Conservation (phyloP, 1,284 basidiomycete genomes). For the Cutaneotrichosporon dermatis region DNA sequence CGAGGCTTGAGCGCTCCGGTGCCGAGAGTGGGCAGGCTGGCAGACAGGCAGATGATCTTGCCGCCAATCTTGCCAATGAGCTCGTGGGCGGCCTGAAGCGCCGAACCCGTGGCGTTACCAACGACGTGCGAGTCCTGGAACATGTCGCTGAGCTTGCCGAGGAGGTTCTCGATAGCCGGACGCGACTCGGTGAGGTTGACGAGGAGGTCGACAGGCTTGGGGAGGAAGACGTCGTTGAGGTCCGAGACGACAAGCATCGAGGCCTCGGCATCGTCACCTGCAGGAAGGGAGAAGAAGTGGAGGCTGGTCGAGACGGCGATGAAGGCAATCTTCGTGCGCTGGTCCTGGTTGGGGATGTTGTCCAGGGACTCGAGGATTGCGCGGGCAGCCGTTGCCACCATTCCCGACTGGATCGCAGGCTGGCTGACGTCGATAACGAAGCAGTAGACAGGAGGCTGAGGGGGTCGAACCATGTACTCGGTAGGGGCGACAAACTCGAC, state of each 20-base stretch:
- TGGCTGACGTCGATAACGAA: conserved; percentile 98
- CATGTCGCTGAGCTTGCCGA: conserved; percentile 86
- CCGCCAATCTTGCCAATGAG: conserved; percentile 90
- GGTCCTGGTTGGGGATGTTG: conserved; percentile 90
- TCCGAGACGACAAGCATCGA: conserved; percentile 97
- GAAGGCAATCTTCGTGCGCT: conserved; percentile 86
- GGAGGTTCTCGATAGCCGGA: conserved; percentile 72
- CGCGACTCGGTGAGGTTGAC: conserved; percentile 88
- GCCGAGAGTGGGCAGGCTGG: conserved; percentile 81
- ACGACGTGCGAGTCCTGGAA: conserved; percentile 88
- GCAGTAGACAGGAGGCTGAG: conserved; percentile 93
- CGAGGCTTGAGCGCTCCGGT: conserved; percentile 90
- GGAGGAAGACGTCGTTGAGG: conserved; percentile 93
- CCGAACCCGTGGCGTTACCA: conserved; percentile 90
- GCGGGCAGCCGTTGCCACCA: conserved; percentile 95
- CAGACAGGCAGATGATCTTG: conserved; percentile 86
- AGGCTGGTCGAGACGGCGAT: conserved; percentile 88
- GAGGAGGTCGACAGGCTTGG: conserved; percentile 91
- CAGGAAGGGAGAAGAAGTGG: conserved; percentile 90
- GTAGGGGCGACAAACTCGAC: conserved; percentile 98
- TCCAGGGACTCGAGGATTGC: conserved; percentile 94
- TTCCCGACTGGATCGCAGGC: conserved; percentile 83
- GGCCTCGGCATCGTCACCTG: conserved; percentile 72
- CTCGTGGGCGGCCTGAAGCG: conserved; percentile 92
- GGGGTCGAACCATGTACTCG: conserved; percentile 97